Evolutionary conservation across 2,329 filamentous ascomycete species (phyloP), one percentile per base, ranked within the genome.

Genomic region (Macrophomina tecta): DNA sequence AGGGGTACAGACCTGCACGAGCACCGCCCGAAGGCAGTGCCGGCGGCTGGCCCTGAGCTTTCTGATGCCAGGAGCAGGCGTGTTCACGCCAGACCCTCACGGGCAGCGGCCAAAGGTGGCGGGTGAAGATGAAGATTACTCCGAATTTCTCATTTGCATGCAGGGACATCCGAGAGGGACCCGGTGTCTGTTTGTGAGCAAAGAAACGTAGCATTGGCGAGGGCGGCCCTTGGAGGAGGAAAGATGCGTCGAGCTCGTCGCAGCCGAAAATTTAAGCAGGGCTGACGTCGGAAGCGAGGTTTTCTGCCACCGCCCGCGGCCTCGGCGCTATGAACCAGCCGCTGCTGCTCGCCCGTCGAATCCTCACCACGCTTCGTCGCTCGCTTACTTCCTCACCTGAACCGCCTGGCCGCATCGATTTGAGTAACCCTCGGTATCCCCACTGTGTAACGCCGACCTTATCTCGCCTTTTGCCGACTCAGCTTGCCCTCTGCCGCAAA

Each of bases 121-220:
- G 68, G 81, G 80, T 79, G 77, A 82, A 79, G 76, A 79, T 93
- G 91, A 92, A 94, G 91, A 94, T 89, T 95, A 91, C 92, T 95
- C 92, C 92, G 92, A 95, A 94, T 95, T 95, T 95, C 92, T 93
- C 92, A 94, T 93, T 93, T 94, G 92, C 92, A 48, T 56, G 14
- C 12, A 18, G 49, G 73, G 78, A 75, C 67, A 64, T 65, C 72
- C 73, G 65, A 69, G 64, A 65, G 60, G 61, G 69, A 62, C 71
- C 70, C 73, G 76, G 73, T 72, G 81, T 85, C 82, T 80, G 83
- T 92, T 88, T 87, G 91, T 90, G 90, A 90, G 91, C 91, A 94
- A 93, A 92, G 91, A 94, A 94, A 94, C 91, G 91, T 91, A 91
- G 91, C 92, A 87, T 92, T 94, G 90, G 88, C 86, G 87, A 90